These are phyloP conservation scores for Aspergillus fumigatiaffinis DNA, from an alignment of 2,329 filamentous ascomycete species.

Conservation along the genomic window DNA sequence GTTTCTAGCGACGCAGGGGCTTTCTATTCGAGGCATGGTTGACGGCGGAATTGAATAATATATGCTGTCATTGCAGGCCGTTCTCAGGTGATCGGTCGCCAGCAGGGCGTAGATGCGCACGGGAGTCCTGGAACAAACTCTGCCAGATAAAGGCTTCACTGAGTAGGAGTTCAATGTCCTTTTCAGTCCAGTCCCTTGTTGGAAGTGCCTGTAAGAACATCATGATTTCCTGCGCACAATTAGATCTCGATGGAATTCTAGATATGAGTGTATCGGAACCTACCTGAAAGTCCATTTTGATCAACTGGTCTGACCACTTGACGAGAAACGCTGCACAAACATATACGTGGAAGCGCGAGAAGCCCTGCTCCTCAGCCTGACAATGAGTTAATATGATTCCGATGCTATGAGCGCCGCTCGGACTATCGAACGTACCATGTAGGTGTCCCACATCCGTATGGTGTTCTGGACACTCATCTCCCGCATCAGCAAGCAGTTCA, in stretches of 20 bases:
- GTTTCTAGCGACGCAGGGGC: not conserved
- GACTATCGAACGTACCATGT: conserved; percentile 61
- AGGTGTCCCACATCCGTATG: conserved; percentile 99
- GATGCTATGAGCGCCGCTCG: not conserved
- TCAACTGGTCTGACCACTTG: conserved; percentile 93
- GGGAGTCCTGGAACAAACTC: conserved; percentile 89
- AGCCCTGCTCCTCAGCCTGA: conserved; percentile 95
- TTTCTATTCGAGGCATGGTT: not conserved
- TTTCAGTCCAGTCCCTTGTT: conserved; percentile 92
- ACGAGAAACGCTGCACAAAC: conserved; percentile 97
- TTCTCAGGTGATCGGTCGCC: conserved; percentile 32
- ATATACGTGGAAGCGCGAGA: conserved; percentile 97
- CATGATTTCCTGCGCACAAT: conserved; percentile 78
- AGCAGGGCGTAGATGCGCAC: conserved; percentile 67
- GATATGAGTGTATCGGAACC: conserved; percentile 7
- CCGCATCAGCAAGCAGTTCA: conserved; percentile 98
- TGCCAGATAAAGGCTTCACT: conserved; percentile 99
- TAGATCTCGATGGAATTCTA: conserved; percentile 9
- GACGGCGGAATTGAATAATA: conserved; percentile 8
- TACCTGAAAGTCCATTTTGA: conserved; percentile 88
- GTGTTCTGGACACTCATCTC: conserved; percentile 96
- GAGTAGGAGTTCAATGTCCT: conserved; percentile 91
- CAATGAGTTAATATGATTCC: conserved; percentile 13
- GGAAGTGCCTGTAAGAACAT: conserved; percentile 97
- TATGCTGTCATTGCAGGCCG: conserved; percentile 33